Conservation (phyloP, 2,329 filamentous ascomycete species). For the Hymenoscyphus occultus region DNA sequence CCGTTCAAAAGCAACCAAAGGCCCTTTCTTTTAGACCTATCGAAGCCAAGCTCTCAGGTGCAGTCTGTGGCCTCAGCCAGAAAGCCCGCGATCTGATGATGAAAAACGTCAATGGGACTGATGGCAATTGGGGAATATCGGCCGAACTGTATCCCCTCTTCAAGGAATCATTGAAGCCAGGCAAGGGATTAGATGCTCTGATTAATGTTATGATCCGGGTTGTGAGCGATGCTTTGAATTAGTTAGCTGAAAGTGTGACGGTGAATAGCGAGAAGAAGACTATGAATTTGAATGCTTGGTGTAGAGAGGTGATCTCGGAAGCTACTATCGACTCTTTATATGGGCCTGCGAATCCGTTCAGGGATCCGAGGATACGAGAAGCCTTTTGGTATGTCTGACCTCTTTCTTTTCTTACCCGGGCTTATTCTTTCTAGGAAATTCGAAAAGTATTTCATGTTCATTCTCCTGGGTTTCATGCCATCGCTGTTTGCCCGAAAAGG, state of each 20-base stretch:
- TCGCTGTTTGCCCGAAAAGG: constrained; percentile 27
- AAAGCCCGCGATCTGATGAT: not conserved
- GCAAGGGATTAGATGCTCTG: constrained; percentile 35
- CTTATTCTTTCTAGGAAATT: not conserved
- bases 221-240: constrained; percentile 20
- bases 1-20: constrained; percentile 40
- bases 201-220: constrained; percentile 38
- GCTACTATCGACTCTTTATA: constrained; percentile 42
- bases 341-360: constrained; percentile 42
- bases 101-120: not conserved
- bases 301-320: constrained; percentile 22
- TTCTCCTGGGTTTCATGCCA: constrained; percentile 10
- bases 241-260: constrained; percentile 10
- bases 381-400: constrained; percentile 36
- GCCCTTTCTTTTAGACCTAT: constrained; percentile 26
- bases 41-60: not conserved
- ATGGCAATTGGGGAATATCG: not conserved
- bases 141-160: not conserved
- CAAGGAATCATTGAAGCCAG: not conserved
- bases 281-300: constrained; percentile 32
- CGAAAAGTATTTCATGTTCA: not conserved
- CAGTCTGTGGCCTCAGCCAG: not conserved
- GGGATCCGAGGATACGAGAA: constrained; percentile 35
- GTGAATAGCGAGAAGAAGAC: constrained; percentile 19
- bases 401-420: not conserved